phyloP scores from a whole-genome alignment of 2,329 filamentous ascomycete species.

The Trichoderma sp. region DNA sequence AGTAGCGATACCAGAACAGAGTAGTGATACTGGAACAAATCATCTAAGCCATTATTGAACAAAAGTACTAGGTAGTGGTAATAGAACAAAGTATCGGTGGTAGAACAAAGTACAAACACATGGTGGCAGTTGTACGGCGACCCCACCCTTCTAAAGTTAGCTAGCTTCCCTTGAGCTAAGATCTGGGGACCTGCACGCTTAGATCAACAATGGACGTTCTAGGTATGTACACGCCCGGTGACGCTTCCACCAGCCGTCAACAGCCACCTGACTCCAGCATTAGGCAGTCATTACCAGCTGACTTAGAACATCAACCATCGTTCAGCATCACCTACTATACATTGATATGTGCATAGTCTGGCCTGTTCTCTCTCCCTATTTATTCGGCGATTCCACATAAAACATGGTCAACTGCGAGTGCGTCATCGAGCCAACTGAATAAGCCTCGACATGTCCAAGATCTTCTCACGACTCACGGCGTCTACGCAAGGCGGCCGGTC shows the following conservation, averaged over 20 bases:
- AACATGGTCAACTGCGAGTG: background rate
- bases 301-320: background rate
- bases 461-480: constrained; percentile 45
- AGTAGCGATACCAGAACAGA: background rate
- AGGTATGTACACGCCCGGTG: background rate
- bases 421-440: background rate
- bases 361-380: background rate
- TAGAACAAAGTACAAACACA: no score
- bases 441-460: constrained; percentile 34
- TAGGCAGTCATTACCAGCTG: constrained; percentile 11
- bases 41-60: no score
- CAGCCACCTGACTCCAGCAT: constrained; percentile 11
- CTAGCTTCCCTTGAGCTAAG: constrained; percentile 2
- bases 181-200: constrained; percentile 10
- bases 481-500: constrained; percentile 35
- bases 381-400: constrained; percentile 7
- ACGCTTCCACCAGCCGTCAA: background rate
- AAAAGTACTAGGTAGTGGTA: background rate
- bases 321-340: background rate
- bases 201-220: background rate
- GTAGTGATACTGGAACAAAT: no score
- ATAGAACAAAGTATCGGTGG: background rate
- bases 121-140: background rate
- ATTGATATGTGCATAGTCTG: constrained; percentile 5
- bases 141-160: background rate